phyloP scores from a whole-genome alignment of 768 basidiomycete genomes.

The Strobilomyces echinocephalus region DNA sequence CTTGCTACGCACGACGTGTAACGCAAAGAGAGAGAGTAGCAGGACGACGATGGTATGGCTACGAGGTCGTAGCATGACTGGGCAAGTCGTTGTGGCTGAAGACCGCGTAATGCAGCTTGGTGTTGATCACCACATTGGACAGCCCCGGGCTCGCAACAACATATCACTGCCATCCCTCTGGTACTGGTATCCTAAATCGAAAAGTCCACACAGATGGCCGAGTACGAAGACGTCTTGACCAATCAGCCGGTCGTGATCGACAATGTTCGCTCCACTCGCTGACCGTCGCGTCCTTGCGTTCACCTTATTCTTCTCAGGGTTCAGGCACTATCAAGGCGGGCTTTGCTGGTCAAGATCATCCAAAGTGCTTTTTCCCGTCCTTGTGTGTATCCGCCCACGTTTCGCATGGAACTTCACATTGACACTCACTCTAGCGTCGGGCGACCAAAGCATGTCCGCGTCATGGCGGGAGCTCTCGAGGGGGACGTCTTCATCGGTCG shows the following conservation, averaged over 20 bases:
- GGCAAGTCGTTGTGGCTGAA: constrained; percentile 16
- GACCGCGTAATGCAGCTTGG: background rate
- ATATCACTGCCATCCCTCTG: background rate
- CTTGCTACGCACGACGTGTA: constrained; percentile 26
- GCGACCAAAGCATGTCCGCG: constrained; percentile 93
- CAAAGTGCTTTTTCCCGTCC: constrained; percentile 98
- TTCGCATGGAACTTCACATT: constrained; percentile 25
- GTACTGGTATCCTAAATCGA: constrained; percentile 4
- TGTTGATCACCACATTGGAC: constrained; percentile 1
- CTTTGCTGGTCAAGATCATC: constrained; percentile 98
- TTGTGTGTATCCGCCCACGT: constrained; percentile 62
- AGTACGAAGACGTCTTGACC: constrained; percentile 91
- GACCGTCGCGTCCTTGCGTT: constrained; percentile 23
- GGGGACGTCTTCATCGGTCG: constrained; percentile 95
- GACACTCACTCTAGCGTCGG: constrained; percentile 62
- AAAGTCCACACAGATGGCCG: constrained; percentile 53
- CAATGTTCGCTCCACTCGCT: constrained; percentile 59
- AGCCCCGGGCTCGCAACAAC: constrained; percentile 5
- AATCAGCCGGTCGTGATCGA: constrained; percentile 99
- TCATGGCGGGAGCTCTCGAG: constrained; percentile 96
- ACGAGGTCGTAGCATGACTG: constrained; percentile 17
- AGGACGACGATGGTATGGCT: constrained; percentile 9
- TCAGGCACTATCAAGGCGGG: constrained; percentile 99
- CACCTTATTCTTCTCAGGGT: constrained; percentile 53
- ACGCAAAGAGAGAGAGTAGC: constrained; percentile 15